Conservation (phyloP, 2,329 filamentous ascomycete genomes). For the Talaromyces sp. region DNA sequence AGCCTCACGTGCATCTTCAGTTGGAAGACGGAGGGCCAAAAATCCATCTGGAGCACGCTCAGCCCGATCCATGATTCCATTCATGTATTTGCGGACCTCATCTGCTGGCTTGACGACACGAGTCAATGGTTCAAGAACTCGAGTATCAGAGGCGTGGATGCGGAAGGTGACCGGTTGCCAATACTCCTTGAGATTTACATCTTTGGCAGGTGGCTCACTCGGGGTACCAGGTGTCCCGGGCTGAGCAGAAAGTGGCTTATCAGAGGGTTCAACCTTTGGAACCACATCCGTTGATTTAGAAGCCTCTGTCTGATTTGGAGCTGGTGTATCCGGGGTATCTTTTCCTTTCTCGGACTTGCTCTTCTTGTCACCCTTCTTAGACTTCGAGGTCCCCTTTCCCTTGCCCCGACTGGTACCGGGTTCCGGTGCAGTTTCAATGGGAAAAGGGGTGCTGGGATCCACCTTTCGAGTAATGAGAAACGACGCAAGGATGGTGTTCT, state of each 20-base stretch:
- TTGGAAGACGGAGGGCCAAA: conserved; percentile 59
- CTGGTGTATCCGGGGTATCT: conserved; percentile 8
- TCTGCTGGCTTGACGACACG: conserved; percentile 59
- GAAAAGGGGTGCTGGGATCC: conserved; percentile 41
- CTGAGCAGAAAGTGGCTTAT: conserved; percentile 12
- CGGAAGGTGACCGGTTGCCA: conserved; percentile 60
- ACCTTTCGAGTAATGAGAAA: conserved; percentile 51
- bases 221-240: conserved; percentile 11
- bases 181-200: conserved; percentile 46
- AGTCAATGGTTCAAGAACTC: conserved; percentile 57
- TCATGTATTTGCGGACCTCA: conserved; percentile 59
- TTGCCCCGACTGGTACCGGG: conserved; percentile 31
- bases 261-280: conserved; percentile 18
- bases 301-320: conserved; percentile 12
- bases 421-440: conserved; percentile 37
- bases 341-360: conserved; percentile 27
- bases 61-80: conserved; percentile 59
- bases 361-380: conserved; percentile 41
- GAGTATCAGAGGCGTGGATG: conserved; percentile 55
- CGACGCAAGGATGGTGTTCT: conserved; percentile 50
- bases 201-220: conserved; percentile 14
- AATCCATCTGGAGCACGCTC: conserved; percentile 58
- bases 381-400: conserved; percentile 36
- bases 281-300: conserved; percentile 21
- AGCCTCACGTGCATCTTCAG: conserved; percentile 37